These are phyloP conservation scores for Penicillium sp. DNA, from an alignment of 2,329 filamentous ascomycete genomes.

Conservation along the genomic window DNA sequence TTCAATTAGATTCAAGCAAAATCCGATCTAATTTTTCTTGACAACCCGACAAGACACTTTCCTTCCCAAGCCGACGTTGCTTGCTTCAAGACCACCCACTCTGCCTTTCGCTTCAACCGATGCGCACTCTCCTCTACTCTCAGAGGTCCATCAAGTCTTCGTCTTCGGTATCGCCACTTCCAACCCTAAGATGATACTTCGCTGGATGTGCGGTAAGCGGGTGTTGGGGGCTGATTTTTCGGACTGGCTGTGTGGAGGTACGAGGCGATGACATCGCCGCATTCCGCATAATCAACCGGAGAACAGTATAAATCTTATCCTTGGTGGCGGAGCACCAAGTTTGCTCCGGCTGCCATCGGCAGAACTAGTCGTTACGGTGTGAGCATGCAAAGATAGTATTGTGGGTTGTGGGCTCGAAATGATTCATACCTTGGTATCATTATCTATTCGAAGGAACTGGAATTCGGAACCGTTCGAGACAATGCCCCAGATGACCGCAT, in stretches of 20 bases:
- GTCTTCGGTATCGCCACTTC: background rate
- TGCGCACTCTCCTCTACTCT: constrained; percentile 28
- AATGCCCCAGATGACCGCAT: background rate
- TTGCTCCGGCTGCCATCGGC: background rate
- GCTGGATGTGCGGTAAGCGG: background rate
- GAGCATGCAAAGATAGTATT: background rate
- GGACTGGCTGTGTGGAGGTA: background rate
- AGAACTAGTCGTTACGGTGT: background rate
- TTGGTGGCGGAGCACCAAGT: background rate
- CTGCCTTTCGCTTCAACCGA: constrained; percentile 54
- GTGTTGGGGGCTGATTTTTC: background rate
- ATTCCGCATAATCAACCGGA: background rate
- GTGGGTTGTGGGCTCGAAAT: background rate
- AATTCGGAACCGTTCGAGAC: background rate
- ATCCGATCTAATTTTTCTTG: no score
- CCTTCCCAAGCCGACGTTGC: constrained; percentile 96
- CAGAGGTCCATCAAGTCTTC: background rate
- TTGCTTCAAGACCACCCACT: constrained; percentile 86
- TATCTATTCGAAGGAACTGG: background rate
- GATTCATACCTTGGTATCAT: background rate
- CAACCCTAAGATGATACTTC: background rate
- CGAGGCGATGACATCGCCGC: background rate
- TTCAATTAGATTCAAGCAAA: no score
- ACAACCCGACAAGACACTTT: constrained; percentile 53
- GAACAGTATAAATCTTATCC: background rate